Evolutionary conservation across 2,329 filamentous ascomycete species (phyloP).

Genomic region (Orbilia blumenaviensis): DNA sequence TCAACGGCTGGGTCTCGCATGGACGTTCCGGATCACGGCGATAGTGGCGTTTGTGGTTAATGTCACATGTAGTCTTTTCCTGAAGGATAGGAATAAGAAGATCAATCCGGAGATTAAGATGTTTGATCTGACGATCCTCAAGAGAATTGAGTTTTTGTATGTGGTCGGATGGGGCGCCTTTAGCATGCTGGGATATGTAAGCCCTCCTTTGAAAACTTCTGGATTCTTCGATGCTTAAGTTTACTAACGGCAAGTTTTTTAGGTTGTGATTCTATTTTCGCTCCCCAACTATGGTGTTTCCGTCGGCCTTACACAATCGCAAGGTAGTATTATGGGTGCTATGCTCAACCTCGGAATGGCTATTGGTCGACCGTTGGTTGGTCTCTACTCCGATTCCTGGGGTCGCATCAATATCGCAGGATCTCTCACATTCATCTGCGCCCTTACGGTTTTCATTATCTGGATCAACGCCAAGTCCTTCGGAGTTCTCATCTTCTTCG

Average conservation of each 20-base stretch:
- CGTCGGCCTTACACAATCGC: slow-evolving; percentile 72
- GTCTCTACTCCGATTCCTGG: slow-evolving; percentile 74
- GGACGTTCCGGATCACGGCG: slow-evolving; percentile 74
- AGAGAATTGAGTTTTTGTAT: slow-evolving; percentile 70
- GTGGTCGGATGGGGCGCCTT: slow-evolving; percentile 75
- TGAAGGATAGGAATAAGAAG: slow-evolving; percentile 76
- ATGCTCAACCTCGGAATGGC: slow-evolving; percentile 73
- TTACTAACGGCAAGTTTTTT: slow-evolving; percentile 4
- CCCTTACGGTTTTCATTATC: slow-evolving; percentile 73
- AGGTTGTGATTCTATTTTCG: slow-evolving; percentile 45
- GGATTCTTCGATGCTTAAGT: slow-evolving; percentile 64
- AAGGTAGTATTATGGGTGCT: slow-evolving; percentile 77
- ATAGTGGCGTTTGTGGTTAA: slow-evolving; percentile 73
- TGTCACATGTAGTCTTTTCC: slow-evolving; percentile 69
- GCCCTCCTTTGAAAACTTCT: slow-evolving; percentile 49
- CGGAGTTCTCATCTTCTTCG: slow-evolving; percentile 75
- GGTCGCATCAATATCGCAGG: slow-evolving; percentile 78
- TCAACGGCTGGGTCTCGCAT: slow-evolving; percentile 69
- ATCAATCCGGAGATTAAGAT: slow-evolving; percentile 73
- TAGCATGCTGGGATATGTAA: slow-evolving; percentile 76
- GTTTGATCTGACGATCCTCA: slow-evolving; percentile 73
- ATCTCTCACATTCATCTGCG: slow-evolving; percentile 71
- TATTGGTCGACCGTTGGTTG: slow-evolving; percentile 75
- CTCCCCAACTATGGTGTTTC: slow-evolving; percentile 74
- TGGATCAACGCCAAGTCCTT: slow-evolving; percentile 75